Percentiles rank a stretch among this genome's conserved stretches.
Conservation (phyloP, 371 early-diverging fungal genomes). For the Actinomucor elegans region DNA sequence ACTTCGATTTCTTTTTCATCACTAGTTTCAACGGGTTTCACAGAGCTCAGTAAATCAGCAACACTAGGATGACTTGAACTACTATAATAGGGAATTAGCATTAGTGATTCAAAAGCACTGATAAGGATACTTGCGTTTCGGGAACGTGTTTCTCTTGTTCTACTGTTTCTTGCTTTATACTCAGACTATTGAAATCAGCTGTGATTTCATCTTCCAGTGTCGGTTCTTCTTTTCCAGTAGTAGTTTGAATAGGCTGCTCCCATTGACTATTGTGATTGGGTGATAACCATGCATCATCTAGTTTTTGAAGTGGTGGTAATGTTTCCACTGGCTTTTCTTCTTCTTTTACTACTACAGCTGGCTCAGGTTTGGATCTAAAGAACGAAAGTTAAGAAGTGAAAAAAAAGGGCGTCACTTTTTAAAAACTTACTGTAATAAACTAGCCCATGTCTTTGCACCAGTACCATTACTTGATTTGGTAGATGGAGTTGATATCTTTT, state of each 20-base stretch:
- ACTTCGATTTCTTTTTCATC: not conserved
- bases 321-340: not conserved
- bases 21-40: constrained; percentile 6
- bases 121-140: constrained; percentile 3
- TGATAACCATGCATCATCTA: constrained; percentile 12
- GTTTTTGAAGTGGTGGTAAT: constrained; percentile 6
- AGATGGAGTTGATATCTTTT: constrained; percentile 11
- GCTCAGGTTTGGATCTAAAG: constrained; percentile 28
- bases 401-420: too few species aligned
- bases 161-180: too few species aligned
- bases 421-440: constrained; percentile 66
- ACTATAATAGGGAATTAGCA: constrained; percentile 4
- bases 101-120: not conserved
- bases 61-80: constrained; percentile 15
- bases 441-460: constrained; percentile 65
- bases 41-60: constrained; percentile 12
- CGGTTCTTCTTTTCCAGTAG: not conserved
- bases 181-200: constrained; percentile 6
- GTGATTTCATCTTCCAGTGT: not conserved
- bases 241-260: constrained; percentile 9
- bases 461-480: constrained; percentile 9
- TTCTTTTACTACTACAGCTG: constrained; percentile 39
- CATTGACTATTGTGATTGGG: not conserved
- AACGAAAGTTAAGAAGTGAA: too few species aligned
- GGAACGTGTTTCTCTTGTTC: constrained; percentile 1